phyloP scores from a whole-genome alignment of 352 stramenopile species.

The Pythium grandisporangium region DNA sequence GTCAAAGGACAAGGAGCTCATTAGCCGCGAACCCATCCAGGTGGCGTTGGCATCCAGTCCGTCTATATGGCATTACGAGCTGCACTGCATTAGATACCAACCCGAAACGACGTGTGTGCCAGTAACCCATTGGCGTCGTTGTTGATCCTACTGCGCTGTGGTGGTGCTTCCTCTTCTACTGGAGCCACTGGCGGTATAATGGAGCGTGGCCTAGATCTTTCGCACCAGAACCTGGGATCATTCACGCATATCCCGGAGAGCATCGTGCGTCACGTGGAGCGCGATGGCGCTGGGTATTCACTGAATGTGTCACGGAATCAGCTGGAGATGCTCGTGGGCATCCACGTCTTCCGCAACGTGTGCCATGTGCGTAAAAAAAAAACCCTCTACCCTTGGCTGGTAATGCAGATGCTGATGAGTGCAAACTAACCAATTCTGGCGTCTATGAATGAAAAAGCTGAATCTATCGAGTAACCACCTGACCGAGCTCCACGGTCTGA shows the following conservation, averaged over 20 bases:
- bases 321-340: constrained; percentile 22
- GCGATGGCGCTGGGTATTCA: constrained; percentile 20
- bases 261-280: constrained; percentile 29
- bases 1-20: too few relatives aligned
- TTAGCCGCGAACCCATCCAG: too few relatives aligned
- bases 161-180: too few relatives aligned
- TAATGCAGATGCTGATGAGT: neutral
- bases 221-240: constrained; percentile 31
- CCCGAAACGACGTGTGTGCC: constrained; percentile 5
- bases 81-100: neutral
- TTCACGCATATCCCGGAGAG: constrained; percentile 38
- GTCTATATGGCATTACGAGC: too few relatives aligned
- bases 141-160: too few relatives aligned
- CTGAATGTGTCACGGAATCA: constrained; percentile 46
- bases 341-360: constrained; percentile 37
- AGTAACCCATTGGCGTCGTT: neutral
- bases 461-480: constrained; percentile 57
- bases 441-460: constrained; percentile 31
- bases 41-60: too few relatives aligned
- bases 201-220: constrained; percentile 33
- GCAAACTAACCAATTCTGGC: too few relatives aligned
- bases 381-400: neutral
- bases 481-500: constrained; percentile 34
- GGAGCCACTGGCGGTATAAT: too few relatives aligned
- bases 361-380: constrained; percentile 17